Evolutionary conservation across 2,329 filamentous ascomycete species (phyloP).

Genomic region (Paracorniculantispora psalliotae): DNA sequence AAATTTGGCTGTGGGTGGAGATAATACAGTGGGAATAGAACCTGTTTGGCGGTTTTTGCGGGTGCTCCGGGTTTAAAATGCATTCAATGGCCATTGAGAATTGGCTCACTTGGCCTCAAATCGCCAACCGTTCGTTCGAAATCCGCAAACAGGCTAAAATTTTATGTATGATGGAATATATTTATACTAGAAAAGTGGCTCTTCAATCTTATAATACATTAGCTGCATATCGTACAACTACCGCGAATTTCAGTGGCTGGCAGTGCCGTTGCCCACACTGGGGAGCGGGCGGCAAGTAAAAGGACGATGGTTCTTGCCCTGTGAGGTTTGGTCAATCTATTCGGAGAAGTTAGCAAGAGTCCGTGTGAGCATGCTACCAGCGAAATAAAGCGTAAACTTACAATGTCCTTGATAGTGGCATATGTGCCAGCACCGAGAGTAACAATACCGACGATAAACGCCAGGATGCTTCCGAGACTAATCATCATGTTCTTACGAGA

Average conservation of each 20-base stretch:
- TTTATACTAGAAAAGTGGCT: background rate
- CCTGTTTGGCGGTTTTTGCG: background rate
- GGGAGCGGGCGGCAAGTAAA: conserved; percentile 11
- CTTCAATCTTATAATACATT: conserved; percentile 6
- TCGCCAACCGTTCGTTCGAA: too few relatives aligned
- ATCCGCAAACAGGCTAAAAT: too few relatives aligned
- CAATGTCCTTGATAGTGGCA: conserved; percentile 26
- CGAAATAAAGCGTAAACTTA: too few relatives aligned
- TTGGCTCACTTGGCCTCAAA: too few relatives aligned
- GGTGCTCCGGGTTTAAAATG: background rate
- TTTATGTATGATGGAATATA: background rate
- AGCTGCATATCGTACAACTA: background rate
- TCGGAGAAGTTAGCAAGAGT: background rate
- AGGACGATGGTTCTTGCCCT: conserved; percentile 1
- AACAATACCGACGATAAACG: conserved; percentile 24
- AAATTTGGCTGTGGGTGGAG: background rate
- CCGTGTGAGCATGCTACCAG: too few relatives aligned
- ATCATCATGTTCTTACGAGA: conserved; percentile 22
- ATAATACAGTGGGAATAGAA: background rate
- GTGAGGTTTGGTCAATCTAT: conserved; percentile 8
- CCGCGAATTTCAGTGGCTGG: background rate
- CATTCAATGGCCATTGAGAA: background rate
- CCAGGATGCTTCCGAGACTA: conserved; percentile 22
- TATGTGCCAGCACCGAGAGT: conserved; percentile 26
- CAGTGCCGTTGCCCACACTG: background rate